phyloP scores from a whole-genome alignment of 73 alveolate genomes.

The Uronychia setigera region DNA sequence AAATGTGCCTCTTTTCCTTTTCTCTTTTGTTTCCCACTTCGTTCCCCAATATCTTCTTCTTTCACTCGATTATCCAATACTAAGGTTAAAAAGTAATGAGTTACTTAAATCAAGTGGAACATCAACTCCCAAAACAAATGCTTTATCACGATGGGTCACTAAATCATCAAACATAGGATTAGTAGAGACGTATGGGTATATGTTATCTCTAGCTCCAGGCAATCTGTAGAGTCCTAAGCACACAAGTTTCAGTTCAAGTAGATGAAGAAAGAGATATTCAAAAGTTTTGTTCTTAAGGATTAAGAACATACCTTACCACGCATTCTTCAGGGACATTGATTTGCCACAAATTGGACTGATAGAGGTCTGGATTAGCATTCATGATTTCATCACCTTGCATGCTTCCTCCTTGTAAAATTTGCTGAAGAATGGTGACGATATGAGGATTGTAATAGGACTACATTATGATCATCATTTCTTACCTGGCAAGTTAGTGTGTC shows the following conservation, averaged over 20 bases:
- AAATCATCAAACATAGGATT: constrained; percentile 83
- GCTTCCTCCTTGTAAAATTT: constrained; percentile 87
- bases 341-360: constrained; percentile 91
- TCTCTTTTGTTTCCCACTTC: constrained; percentile 1
- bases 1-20: constrained; percentile 4
- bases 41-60: constrained; percentile 3
- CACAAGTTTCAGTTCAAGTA: constrained; percentile 84
- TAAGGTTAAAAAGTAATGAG: neutral
- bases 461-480: neutral
- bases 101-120: constrained; percentile 39
- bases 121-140: constrained; percentile 77
- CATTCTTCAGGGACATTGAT: constrained; percentile 96
- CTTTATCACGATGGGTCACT: constrained; percentile 84
- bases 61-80: constrained; percentile 12
- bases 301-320: constrained; percentile 28
- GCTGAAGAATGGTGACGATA: constrained; percentile 93
- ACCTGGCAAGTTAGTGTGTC: constrained; percentile 94
- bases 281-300: constrained; percentile 82
- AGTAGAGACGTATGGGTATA: constrained; percentile 94
- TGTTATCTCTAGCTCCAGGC: constrained; percentile 95
- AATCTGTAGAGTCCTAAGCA: constrained; percentile 92
- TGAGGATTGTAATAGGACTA: constrained; percentile 94
- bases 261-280: constrained; percentile 83
- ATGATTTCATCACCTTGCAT: constrained; percentile 76
- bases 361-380: constrained; percentile 91